Evolutionary conservation across 371 early-diverging fungal species (phyloP), one percentile per base, ranked within the genome.

Genomic region (Mucor piriformis): DNA sequence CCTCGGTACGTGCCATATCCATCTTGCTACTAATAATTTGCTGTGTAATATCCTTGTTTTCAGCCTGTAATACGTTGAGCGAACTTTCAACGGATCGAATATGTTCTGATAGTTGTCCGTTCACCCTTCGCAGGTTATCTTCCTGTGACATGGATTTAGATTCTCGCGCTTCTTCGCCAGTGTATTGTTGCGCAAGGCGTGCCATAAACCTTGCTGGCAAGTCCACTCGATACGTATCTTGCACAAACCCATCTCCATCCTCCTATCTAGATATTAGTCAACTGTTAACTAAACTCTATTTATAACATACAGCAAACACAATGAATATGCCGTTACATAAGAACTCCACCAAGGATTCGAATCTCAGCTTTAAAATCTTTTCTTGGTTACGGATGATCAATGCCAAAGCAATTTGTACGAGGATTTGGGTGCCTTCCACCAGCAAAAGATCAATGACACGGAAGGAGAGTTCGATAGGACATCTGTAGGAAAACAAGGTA

Each of bases 391-490:
- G 81, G 62, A 88, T 82, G 58, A 98, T 74, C 25, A 97, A 76
- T 0, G 97, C 95, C 6, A 96, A 75, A 0, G 95, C 88, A 47
- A 97, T 89, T 16, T 90, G 85, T 52, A 96, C 76, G 33, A 96
- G 72, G 2, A 88, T 76, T 32, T 94, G 94, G n/a, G 90, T 67
- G 6, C 98, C 98, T 72, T 96, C 96, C 6, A 90, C 90, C 46
- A 98, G 82, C 35, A 98, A 73, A 13, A 96, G 79, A 75, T 98
- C 98, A 57, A 92, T 85, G 34, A 98, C 88, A 2, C 96, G 83
- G 64, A 91, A 87, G 3, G 92, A 93, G 52, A 96, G 67, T 20
- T 87, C 79, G 38, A 92, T 73, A n/a, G 94, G 93, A 67, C 91
- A 88, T 8, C 88, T 78, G 70, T 90, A 91, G 0, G 94, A 88